These are phyloP conservation scores for Cladorrhinum samala DNA, from an alignment of 495 filamentous ascomycete genomes.

Conservation along the genomic window DNA sequence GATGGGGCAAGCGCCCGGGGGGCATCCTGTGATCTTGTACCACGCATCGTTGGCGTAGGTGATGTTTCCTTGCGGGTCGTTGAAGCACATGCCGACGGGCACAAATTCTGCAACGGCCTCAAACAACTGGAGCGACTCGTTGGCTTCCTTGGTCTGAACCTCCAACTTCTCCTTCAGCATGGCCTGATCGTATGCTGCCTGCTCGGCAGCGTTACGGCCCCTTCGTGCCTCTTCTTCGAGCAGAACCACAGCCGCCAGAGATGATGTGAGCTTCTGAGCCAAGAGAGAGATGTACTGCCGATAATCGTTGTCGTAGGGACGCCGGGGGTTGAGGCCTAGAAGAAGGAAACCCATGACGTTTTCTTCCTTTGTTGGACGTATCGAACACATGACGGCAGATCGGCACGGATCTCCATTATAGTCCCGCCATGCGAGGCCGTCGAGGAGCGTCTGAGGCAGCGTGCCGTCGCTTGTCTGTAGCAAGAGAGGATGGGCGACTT, in stretches of 20 bases:
- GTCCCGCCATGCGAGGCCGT: constrained; percentile 53
- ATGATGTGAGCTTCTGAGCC: constrained; percentile 55
- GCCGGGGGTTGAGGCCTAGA: constrained; percentile 55
- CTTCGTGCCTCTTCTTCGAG: constrained; percentile 60
- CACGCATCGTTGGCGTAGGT: constrained; percentile 63
- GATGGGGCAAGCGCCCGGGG: constrained; percentile 19
- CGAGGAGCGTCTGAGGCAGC: constrained; percentile 43
- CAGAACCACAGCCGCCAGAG: constrained; percentile 57
- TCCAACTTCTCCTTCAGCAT: constrained; percentile 57
- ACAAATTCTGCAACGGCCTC: constrained; percentile 62
- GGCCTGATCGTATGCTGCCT: constrained; percentile 54
- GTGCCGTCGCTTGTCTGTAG: constrained; percentile 50
- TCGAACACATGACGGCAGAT: constrained; percentile 54
- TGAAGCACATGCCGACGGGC: constrained; percentile 63
- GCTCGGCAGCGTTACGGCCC: constrained; percentile 51
- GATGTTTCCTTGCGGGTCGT: constrained; percentile 50
- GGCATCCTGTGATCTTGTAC: constrained; percentile 35
- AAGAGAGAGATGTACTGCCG: constrained; percentile 56
- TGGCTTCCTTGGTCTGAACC: constrained; percentile 53
- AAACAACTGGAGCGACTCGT: constrained; percentile 59
- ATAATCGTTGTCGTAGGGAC: constrained; percentile 65
- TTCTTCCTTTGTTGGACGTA: constrained; percentile 54
- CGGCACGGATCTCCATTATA: constrained; percentile 50
- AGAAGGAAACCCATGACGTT: constrained; percentile 52
- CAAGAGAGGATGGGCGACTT: constrained; percentile 46